Conservation (phyloP, 2,329 filamentous ascomycete species). For the Aspergillus udagawae region DNA sequence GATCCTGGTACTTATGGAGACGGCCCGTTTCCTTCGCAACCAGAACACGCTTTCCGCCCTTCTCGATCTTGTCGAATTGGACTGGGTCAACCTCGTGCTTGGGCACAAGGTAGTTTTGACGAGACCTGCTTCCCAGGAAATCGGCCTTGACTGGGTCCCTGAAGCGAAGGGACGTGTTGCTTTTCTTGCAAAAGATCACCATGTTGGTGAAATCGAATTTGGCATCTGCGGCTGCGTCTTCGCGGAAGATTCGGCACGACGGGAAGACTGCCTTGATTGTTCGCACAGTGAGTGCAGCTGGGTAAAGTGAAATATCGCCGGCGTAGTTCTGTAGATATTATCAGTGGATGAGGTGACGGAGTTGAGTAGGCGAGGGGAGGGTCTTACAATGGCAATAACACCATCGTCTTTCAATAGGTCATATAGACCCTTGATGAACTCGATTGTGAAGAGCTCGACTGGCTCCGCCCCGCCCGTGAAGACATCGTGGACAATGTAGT, state of each 20-base stretch:
- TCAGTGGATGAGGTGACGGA: slow-evolving; percentile 3
- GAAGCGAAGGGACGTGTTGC: slow-evolving; percentile 57
- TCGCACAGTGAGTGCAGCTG: slow-evolving; percentile 72
- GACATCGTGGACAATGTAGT: slow-evolving; percentile 96
- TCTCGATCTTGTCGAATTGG: slow-evolving; percentile 37
- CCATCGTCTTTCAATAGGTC: slow-evolving; percentile 71
- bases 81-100: slow-evolving; percentile 60
- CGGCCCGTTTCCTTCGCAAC: slow-evolving; percentile 55
- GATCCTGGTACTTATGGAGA: slow-evolving; percentile 67
- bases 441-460: slow-evolving; percentile 76
- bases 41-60: slow-evolving; percentile 40
- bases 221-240: slow-evolving; percentile 56
- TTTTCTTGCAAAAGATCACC: slow-evolving; percentile 87
- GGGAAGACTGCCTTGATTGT: slow-evolving; percentile 82
- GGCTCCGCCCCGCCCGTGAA: slow-evolving; percentile 96
- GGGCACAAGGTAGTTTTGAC: slow-evolving; percentile 68
- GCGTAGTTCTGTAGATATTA: slow-evolving; percentile 72
- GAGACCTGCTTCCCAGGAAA: slow-evolving; percentile 66
- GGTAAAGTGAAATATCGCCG: slow-evolving; percentile 74
- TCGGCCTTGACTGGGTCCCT: slow-evolving; percentile 62
- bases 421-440: slow-evolving; percentile 71
- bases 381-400: slow-evolving; percentile 77
- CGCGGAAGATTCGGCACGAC: slow-evolving; percentile 87
- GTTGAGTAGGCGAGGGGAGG: background rate
- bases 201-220: slow-evolving; percentile 85